Conservation (phyloP, 805 yeast genomes). For the Vanderwaltozyma yarrowii region DNA sequence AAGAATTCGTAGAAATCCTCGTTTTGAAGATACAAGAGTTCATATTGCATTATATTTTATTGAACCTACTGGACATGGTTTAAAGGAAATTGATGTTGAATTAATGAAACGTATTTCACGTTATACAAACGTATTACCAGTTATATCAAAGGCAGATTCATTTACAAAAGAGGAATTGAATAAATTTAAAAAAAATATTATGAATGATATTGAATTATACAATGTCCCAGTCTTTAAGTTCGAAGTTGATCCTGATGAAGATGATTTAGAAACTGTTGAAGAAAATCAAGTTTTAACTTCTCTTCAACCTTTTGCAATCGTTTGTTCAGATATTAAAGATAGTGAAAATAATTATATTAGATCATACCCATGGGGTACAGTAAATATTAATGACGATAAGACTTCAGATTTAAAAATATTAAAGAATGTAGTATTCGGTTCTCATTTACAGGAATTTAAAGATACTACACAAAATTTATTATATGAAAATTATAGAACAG, state of each 20-base stretch:
- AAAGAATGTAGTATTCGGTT: conserved; percentile 64
- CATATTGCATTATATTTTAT: conserved; percentile 66
- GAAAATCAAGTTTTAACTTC: conserved; percentile 53
- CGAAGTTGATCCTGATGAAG: conserved; percentile 61
- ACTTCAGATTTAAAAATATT: conserved; percentile 46
- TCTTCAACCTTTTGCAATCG: conserved; percentile 68
- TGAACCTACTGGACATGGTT: conserved; percentile 70
- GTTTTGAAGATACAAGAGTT: conserved; percentile 67
- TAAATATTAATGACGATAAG: conserved; percentile 41
- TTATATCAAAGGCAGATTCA: conserved; percentile 61
- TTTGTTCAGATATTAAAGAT: conserved; percentile 51
- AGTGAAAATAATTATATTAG: conserved; percentile 53
- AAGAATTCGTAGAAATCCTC: conserved; percentile 74
- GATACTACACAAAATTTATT: conserved; percentile 69
- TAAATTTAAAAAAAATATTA: conserved; percentile 49
- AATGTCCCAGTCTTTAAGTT: conserved; percentile 71
- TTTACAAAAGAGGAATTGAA: conserved; percentile 52
- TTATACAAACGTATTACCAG: conserved; percentile 64
- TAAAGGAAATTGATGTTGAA: conserved; percentile 61
- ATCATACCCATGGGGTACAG: conserved; percentile 66
- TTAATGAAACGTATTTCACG: conserved; percentile 63
- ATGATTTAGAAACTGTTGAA: conserved; percentile 56
- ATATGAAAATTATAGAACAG: conserved; percentile 74
- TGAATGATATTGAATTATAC: conserved; percentile 52
- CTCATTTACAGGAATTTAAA: conserved; percentile 75